Evolutionary conservation across 345 rosid species (phyloP).

Genomic region (Salix udensis): DNA sequence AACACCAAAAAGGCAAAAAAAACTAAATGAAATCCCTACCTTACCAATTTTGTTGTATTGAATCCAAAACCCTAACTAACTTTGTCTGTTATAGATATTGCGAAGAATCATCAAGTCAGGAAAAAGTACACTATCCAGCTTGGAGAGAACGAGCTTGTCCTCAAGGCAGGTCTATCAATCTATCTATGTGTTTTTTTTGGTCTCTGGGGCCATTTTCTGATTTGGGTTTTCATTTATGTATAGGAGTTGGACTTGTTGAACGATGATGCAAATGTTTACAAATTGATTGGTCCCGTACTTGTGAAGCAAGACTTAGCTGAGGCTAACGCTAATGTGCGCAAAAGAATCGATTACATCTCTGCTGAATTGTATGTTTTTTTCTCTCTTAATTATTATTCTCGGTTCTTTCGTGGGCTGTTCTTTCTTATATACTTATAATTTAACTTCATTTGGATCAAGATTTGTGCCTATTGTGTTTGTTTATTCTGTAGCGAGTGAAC

Average conservation of each 20-base stretch:
- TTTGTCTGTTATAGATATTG: conserved; percentile 48
- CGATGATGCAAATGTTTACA: conserved; percentile 88
- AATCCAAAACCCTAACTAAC: not conserved
- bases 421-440: too few species aligned
- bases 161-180: conserved; percentile 64
- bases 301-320: conserved; percentile 97
- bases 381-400: not conserved
- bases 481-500: too few species aligned
- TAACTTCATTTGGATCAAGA: not conserved
- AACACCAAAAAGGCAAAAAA: conserved; percentile 66
- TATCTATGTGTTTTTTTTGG: not conserved
- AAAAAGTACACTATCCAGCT: conserved; percentile 94
- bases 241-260: conserved; percentile 83
- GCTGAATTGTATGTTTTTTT: conserved; percentile 67
- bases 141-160: conserved; percentile 96
- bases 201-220: not conserved
- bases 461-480: too few species aligned
- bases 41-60: not conserved
- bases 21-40: not conserved
- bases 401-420: not conserved
- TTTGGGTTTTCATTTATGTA: not conserved
- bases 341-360: conserved; percentile 86
- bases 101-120: conserved; percentile 83
- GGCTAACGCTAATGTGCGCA: conserved; percentile 93
- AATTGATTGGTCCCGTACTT: conserved; percentile 91